These are phyloP conservation scores for Ostreobium quekettii DNA, from an alignment of 139 green algal species.

Conservation along the genomic window DNA sequence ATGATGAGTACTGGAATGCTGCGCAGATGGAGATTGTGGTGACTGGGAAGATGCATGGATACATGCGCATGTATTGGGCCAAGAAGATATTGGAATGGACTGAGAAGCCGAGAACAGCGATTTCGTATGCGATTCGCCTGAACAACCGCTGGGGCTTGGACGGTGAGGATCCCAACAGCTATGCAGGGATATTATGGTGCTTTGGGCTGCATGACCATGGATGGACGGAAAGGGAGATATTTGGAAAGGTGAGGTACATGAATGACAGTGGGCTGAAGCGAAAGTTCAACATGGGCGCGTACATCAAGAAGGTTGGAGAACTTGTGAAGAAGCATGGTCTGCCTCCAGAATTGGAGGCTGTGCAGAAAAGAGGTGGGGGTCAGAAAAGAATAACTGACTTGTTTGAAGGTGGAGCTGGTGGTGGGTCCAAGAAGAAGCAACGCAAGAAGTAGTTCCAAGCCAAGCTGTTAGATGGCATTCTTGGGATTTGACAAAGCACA, in stretches of 20 bases:
- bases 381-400: no score
- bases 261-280: slow-evolving; percentile 17
- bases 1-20: slow-evolving; percentile 27
- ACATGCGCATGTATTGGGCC: slow-evolving; percentile 31
- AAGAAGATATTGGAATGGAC: slow-evolving; percentile 30
- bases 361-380: no score
- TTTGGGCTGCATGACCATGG: slow-evolving; percentile 24
- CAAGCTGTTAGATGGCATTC: no score
- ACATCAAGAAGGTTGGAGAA: slow-evolving; percentile 13
- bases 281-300: slow-evolving; percentile 29
- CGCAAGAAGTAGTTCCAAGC: no score
- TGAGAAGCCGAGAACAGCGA: slow-evolving; percentile 1
- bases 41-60: slow-evolving; percentile 24
- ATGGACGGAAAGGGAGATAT: slow-evolving; percentile 19
- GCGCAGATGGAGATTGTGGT: slow-evolving; percentile 21
- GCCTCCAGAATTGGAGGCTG: no score
- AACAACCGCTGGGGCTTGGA: slow-evolving; percentile 30
- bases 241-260: slow-evolving; percentile 27
- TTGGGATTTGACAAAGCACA: no score
- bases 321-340: neutral
- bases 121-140: slow-evolving; percentile 21
- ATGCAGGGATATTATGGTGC: slow-evolving; percentile 25
- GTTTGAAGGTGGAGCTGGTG: no score
- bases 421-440: no score
- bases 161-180: slow-evolving; percentile 25